Conservation (phyloP, 2,329 filamentous ascomycete species). For the Chaetomium sp. region DNA sequence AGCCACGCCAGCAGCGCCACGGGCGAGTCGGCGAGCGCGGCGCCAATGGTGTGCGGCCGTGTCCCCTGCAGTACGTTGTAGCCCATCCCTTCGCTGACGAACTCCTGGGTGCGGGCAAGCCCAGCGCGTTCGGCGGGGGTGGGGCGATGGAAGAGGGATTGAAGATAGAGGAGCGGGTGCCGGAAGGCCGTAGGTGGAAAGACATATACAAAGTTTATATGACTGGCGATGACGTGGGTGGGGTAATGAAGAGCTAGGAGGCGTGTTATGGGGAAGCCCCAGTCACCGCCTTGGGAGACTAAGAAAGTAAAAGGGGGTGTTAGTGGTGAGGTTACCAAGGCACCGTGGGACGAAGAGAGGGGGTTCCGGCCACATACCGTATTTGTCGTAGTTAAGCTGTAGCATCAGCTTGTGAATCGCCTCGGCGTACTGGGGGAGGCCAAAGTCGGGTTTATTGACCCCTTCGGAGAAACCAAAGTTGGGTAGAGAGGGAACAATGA, state of each 20-base stretch:
- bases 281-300: conserved; percentile 10
- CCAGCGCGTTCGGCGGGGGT: neutral
- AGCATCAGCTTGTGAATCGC: conserved; percentile 1
- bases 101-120: neutral
- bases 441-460: neutral
- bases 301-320: neutral
- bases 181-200: neutral
- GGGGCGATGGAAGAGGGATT: neutral
- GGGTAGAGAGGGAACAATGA: conserved; percentile 3
- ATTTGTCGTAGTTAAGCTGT: neutral
- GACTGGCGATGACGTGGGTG: neutral
- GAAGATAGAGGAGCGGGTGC: conserved; percentile 1
- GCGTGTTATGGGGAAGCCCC: neutral
- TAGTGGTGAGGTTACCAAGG: neutral
- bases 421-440: conserved; percentile 1
- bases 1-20: conserved; percentile 1
- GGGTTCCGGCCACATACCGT: neutral
- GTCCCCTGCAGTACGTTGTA: neutral
- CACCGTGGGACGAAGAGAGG: neutral
- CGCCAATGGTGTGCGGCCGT: neutral
- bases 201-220: conserved; percentile 1
- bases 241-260: conserved; percentile 2
- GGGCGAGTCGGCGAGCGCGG: conserved; percentile 6
- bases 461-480: conserved; percentile 4
- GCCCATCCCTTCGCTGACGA: neutral